Conservation (phyloP, 225 moss, liverwort and hornwort species). For the Takakia lepidozioides region DNA sequence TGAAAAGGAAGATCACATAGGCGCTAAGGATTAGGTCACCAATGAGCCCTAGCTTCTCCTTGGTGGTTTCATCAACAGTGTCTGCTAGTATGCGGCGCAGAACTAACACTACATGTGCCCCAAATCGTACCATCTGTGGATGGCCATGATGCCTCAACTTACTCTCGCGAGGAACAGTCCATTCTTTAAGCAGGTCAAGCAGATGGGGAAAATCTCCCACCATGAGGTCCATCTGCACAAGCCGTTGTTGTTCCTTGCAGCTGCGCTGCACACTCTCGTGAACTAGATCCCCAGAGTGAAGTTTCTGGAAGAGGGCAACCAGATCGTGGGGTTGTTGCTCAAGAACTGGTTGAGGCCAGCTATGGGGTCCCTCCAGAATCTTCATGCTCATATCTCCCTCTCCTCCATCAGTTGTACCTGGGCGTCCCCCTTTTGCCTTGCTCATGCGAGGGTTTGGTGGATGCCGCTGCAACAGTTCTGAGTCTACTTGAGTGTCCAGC, state of each 20-base stretch:
- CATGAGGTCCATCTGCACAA: conserved; percentile 90
- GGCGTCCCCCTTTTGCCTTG: conserved; percentile 11
- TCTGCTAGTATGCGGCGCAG: conserved; percentile 75
- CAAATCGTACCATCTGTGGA: conserved; percentile 96
- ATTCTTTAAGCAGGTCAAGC: conserved; percentile 82
- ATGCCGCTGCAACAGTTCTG: conserved; percentile 60
- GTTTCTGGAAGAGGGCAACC: conserved; percentile 79
- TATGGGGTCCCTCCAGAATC: conserved; percentile 40
- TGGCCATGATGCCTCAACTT: conserved; percentile 76
- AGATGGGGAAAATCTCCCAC: conserved; percentile 83
- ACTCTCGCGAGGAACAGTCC: conserved; percentile 81
- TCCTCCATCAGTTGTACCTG: conserved; percentile 14
- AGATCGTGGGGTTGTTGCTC: conserved; percentile 96
- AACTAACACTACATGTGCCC: conserved; percentile 85
- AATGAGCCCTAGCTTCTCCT: conserved; percentile 77
- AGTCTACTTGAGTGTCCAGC: conserved; percentile 85
- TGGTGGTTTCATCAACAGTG: conserved; percentile 63
- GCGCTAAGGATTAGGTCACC: conserved; percentile 92
- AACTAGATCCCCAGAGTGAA: conserved; percentile 86
- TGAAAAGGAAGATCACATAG: conserved; percentile 90
- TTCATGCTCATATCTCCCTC: conserved; percentile 28
- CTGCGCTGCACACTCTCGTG: conserved; percentile 84
- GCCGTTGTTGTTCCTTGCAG: conserved; percentile 92
- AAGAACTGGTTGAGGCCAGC: conserved; percentile 81
- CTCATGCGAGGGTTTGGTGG: conserved; percentile 29